A percentile compares a stretch with the other conserved stretches of the same genome.
Conservation (phyloP, 2,329 filamentous ascomycete genomes). For the Fusarium sp. region DNA sequence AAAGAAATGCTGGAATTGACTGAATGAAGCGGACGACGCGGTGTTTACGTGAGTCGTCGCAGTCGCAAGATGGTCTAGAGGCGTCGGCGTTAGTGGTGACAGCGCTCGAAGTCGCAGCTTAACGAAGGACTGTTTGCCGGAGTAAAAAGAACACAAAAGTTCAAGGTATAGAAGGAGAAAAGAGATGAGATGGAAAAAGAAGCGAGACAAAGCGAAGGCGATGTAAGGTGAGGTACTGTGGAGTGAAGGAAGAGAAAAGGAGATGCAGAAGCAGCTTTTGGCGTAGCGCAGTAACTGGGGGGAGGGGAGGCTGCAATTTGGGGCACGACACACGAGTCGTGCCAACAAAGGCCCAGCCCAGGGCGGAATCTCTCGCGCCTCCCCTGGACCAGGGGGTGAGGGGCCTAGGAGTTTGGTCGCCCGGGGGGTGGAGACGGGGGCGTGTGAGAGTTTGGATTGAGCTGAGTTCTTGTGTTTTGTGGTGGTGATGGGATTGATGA, state of each 20-base stretch:
- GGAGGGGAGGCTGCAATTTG: slow-evolving; percentile 47
- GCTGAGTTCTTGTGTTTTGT: not conserved
- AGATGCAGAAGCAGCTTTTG: slow-evolving; percentile 47
- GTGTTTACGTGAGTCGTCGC: slow-evolving; percentile 31
- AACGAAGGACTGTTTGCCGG: slow-evolving; percentile 35
- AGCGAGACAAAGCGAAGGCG: slow-evolving; percentile 40
- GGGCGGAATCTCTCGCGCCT: slow-evolving; percentile 47
- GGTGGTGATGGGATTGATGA: slow-evolving; percentile 16
- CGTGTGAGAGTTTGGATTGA: slow-evolving; percentile 24
- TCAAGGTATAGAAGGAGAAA: slow-evolving; percentile 41
- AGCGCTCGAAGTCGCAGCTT: slow-evolving; percentile 33
- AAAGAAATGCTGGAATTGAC: slow-evolving; percentile 20
- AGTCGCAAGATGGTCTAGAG: slow-evolving; percentile 31
- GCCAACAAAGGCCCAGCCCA: slow-evolving; percentile 46
- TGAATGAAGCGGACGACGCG: slow-evolving; percentile 34
- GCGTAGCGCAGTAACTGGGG: slow-evolving; percentile 45
- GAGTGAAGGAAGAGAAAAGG: slow-evolving; percentile 48
- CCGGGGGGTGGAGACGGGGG: slow-evolving; percentile 33
- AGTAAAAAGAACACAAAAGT: slow-evolving; percentile 30
- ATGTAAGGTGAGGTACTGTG: slow-evolving; percentile 41
- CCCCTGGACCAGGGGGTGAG: slow-evolving; percentile 46
- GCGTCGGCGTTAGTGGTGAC: slow-evolving; percentile 32
- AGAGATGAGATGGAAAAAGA: slow-evolving; percentile 39
- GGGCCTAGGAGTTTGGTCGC: slow-evolving; percentile 32
- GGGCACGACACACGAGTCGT: slow-evolving; percentile 48